These are phyloP conservation scores for Sporothrix pseudoabietina DNA, from an alignment of 2,329 filamentous ascomycete species.

Conservation along the genomic window DNA sequence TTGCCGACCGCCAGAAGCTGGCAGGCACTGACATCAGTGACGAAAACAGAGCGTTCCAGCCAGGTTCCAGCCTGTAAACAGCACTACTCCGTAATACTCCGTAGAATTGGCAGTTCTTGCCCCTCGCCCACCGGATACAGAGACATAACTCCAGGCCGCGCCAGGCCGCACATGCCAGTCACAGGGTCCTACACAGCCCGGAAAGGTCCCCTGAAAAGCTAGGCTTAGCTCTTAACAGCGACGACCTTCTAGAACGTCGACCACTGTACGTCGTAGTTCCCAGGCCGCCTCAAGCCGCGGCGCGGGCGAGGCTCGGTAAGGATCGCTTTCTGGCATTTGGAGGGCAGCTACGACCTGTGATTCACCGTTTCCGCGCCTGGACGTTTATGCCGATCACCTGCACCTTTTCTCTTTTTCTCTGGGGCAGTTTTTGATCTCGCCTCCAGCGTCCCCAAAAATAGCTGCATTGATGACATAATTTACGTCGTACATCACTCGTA, in stretches of 20 bases:
- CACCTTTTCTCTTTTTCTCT: neutral
- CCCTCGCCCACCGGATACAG: neutral
- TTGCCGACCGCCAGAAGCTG: slow-evolving; percentile 13
- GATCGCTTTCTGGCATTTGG: neutral
- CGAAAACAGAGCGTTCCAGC: slow-evolving; percentile 6
- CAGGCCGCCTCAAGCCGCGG: neutral
- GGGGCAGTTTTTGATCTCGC: neutral
- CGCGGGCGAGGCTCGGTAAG: slow-evolving; percentile 5
- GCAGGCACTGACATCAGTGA: slow-evolving; percentile 19
- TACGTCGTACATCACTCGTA: neutral
- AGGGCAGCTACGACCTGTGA: neutral
- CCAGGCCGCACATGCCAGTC: slow-evolving; percentile 1
- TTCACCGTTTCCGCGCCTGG: neutral
- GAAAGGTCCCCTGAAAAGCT: neutral
- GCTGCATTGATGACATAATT: slow-evolving; percentile 20
- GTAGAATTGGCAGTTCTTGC: too few species aligned
- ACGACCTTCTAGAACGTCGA: neutral
- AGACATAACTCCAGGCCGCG: slow-evolving; percentile 3
- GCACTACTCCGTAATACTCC: neutral
- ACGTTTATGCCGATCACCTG: slow-evolving; percentile 8
- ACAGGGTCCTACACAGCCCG: neutral
- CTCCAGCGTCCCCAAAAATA: neutral
- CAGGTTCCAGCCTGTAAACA: neutral
- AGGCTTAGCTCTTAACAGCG: neutral
- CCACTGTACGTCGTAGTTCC: neutral